These are phyloP conservation scores for Globisporangium splendens DNA, from an alignment of 352 stramenopile species.

Conservation along the genomic window DNA sequence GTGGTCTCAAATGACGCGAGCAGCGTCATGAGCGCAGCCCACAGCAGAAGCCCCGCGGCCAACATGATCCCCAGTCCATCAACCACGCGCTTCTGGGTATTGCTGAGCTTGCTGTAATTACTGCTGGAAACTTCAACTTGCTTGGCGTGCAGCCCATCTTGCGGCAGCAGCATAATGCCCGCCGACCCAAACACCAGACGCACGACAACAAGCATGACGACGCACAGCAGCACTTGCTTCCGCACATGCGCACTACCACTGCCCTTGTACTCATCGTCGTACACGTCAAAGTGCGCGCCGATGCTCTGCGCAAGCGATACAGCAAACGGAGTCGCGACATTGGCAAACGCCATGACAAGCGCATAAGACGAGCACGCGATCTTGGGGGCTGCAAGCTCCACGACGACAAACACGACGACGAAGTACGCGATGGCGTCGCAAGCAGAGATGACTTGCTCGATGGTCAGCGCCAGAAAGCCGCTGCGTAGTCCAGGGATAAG, in stretches of 20 bases:
- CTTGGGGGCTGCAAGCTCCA: slow-evolving; percentile 43
- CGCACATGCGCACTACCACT: slow-evolving; percentile 37
- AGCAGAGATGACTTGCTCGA: slow-evolving; percentile 45
- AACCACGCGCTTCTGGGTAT: no score
- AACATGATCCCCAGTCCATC: slow-evolving; percentile 19
- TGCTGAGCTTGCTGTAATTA: neutral
- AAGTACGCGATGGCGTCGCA: slow-evolving; percentile 59
- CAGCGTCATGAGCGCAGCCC: slow-evolving; percentile 46
- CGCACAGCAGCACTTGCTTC: slow-evolving; percentile 40
- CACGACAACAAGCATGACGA: slow-evolving; percentile 39
- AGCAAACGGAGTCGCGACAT: slow-evolving; percentile 49
- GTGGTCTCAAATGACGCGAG: slow-evolving; percentile 51
- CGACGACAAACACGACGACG: slow-evolving; percentile 39
- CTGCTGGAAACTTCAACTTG: neutral
- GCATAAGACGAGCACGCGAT: slow-evolving; percentile 48
- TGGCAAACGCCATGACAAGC: slow-evolving; percentile 47
- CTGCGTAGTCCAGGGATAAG: slow-evolving; percentile 28
- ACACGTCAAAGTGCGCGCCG: slow-evolving; percentile 58
- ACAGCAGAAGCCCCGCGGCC: slow-evolving; percentile 33
- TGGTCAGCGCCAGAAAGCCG: slow-evolving; percentile 31
- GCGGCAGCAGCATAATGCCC: slow-evolving; percentile 37
- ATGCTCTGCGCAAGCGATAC: slow-evolving; percentile 62
- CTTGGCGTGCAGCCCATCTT: slow-evolving; percentile 29
- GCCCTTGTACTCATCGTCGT: slow-evolving; percentile 40
- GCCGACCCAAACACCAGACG: slow-evolving; percentile 24